These are phyloP conservation scores for Exophiala alcalophila DNA, from an alignment of 2,329 filamentous ascomycete species.

Conservation along the genomic window DNA sequence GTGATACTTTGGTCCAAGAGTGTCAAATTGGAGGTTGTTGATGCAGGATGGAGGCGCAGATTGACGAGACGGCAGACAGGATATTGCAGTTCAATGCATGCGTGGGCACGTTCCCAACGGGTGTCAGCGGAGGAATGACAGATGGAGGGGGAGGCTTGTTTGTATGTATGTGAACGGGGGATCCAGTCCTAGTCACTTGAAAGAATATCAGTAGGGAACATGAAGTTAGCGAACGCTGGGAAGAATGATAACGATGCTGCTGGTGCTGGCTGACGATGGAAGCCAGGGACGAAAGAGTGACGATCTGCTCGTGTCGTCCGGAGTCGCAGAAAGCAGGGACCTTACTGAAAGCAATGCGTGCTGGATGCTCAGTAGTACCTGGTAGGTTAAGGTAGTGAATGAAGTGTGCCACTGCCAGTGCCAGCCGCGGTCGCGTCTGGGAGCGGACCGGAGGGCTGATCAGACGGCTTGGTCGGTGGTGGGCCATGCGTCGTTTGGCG, in stretches of 20 bases:
- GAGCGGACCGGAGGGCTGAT: slow-evolving; percentile 16
- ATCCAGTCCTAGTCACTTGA: slow-evolving; percentile 5
- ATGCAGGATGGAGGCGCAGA: slow-evolving; percentile 11
- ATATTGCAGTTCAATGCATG: slow-evolving; percentile 11
- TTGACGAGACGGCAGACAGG: slow-evolving; percentile 11
- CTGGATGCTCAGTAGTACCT: too few species aligned
- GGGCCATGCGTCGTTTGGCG: too few species aligned
- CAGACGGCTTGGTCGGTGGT: slow-evolving; percentile 10
- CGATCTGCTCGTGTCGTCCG: too few species aligned
- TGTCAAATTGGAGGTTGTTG: background rate
- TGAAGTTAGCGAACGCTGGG: too few species aligned
- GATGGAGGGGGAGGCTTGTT: slow-evolving; percentile 18
- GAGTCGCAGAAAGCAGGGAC: too few species aligned
- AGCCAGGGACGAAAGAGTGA: too few species aligned
- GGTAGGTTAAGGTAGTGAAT: too few species aligned
- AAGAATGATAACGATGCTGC: too few species aligned
- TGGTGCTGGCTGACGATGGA: too few species aligned
- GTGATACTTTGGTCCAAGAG: background rate
- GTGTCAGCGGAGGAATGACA: slow-evolving; percentile 7
- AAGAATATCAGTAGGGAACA: too few species aligned
- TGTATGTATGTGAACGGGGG: slow-evolving; percentile 1
- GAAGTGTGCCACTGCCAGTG: too few species aligned
- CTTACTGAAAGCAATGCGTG: too few species aligned
- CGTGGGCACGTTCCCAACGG: slow-evolving; percentile 9
- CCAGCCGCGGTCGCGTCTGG: slow-evolving; percentile 14